Evolutionary conservation across 1,139 yeast genomes (phyloP), one percentile per base, ranked within the genome.

Genomic region (Yamadazyma spencermartinsiae): DNA sequence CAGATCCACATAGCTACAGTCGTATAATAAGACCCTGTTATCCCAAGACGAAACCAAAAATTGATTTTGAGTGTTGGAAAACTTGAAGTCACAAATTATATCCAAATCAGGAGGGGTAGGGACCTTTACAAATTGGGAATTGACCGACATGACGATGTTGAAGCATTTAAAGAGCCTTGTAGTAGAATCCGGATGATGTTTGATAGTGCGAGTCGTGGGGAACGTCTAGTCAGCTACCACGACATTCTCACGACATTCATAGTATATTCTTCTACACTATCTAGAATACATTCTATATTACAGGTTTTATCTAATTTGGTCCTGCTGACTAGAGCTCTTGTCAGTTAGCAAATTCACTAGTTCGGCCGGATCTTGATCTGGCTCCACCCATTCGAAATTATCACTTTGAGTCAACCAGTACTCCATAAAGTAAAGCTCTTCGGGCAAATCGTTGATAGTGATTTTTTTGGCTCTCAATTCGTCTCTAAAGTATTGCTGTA

Each of bases 351-450:
- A 16, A 16, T 46, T 46, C 2, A 48, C 36, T 2, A 65, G 49
- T 43, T 66, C 72, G 1, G 71, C 74, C 1, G 76, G 76, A 43
- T 71, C 76, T 46, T 71, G 76, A 44, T 71, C 76, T 2, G 76
- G 76, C 43, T 71, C 76, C 1, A 63, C 71, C 76, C 76, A 71
- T 34, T 55, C 63, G 40, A 65, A 71, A 19, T 52, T 49, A 28
- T 67, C 72, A 3, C 72, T 73, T 14, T 60, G 60, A 23, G 54
- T 58, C 24, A 54, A 37, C 70, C 71, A 66, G 37, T 58, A 70
- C 35, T 69, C 72, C 34, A 69, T 46, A 41, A 68, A 66, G 39
- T 60, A 51, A 33, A 60, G 45, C 40, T 70, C 76, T 36, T 65
- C 68, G 4, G 58, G 61, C 24, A 67, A 46, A 31, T 65, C 70